Conservation (phyloP, 2,329 filamentous ascomycete species). For the Cercospora zeina region DNA sequence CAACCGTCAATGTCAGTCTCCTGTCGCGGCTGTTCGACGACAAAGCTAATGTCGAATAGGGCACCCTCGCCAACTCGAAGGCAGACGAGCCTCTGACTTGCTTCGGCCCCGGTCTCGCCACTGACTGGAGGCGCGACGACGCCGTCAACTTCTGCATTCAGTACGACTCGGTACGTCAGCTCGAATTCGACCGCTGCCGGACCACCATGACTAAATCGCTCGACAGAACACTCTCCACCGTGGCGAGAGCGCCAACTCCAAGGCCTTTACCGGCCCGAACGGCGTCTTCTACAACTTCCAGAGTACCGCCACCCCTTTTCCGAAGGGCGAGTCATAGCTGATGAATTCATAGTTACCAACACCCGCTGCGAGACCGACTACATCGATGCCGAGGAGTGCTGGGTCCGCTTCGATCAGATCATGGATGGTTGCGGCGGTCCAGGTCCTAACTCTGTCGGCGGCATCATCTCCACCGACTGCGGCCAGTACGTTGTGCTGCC, state of each 20-base stretch:
- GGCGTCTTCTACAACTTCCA: conserved; percentile 3
- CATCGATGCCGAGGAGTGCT: conserved; percentile 5
- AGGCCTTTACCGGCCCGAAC: not conserved
- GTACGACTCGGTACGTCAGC: not conserved
- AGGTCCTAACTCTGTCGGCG: conserved; percentile 1
- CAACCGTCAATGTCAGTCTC: conserved; percentile 1
- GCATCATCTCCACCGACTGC: conserved; percentile 5
- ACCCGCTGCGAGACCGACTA: conserved; percentile 2
- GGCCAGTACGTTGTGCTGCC: conserved; percentile 4
- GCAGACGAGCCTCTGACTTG: not conserved
- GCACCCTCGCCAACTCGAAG: not conserved
- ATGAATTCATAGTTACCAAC: conserved; percentile 9
- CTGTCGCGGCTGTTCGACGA: not conserved
- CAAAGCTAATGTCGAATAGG: not conserved
- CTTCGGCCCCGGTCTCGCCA: not conserved
- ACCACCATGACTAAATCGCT: not conserved
- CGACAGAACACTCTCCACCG: not conserved
- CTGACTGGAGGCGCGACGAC: not conserved
- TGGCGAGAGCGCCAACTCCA: not conserved
- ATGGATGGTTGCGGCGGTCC: not conserved
- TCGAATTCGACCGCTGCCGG: not conserved
- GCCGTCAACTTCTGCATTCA: not conserved
- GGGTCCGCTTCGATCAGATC: not conserved
- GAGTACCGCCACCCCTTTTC: not conserved
- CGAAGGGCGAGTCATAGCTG: not conserved